Evolutionary conservation across 2,329 filamentous ascomycete species (phyloP).

Genomic region (Ampelomyces quisqualis): DNA sequence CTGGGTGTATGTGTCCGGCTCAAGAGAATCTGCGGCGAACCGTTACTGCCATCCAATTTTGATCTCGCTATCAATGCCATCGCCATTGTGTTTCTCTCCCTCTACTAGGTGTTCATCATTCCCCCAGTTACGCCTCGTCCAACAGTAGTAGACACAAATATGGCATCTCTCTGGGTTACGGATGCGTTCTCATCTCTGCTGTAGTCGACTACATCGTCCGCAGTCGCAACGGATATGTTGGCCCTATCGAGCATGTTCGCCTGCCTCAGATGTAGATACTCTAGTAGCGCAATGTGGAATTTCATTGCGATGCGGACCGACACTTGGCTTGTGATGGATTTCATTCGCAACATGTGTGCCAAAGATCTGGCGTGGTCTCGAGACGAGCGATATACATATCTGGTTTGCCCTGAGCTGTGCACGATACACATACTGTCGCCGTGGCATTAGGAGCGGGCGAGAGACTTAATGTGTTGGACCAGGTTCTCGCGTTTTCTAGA

Average conservation of each 20-base stretch:
- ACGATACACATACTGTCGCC: no score
- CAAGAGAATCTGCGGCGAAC: conserved; percentile 45
- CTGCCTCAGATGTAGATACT: conserved; percentile 3
- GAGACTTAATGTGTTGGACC: no score
- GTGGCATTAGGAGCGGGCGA: no score
- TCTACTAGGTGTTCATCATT: conserved; percentile 46
- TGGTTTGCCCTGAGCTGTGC: no score
- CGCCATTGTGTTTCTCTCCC: conserved; percentile 41
- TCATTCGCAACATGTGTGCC: no score
- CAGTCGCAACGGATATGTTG: conserved; percentile 43
- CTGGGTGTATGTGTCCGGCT: conserved; percentile 50
- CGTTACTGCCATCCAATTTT: conserved; percentile 49
- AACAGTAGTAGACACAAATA: conserved; percentile 46
- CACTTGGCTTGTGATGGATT: no score
- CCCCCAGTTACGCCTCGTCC: conserved; percentile 38
- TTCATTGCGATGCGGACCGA: no score
- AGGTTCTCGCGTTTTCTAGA: no score
- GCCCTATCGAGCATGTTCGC: conserved; percentile 21
- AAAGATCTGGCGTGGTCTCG: no score
- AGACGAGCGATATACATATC: no score
- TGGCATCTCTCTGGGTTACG: conserved; percentile 47
- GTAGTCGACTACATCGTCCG: conserved; percentile 44
- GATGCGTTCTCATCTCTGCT: conserved; percentile 45
- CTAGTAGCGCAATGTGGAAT: no score
- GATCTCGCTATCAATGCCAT: conserved; percentile 49